Percentiles rank a stretch among this genome's conserved stretches.
These are phyloP conservation scores for Triticum dicoccoides DNA, from an alignment of 176 grass and related monocot species.

Conservation along the genomic window DNA sequence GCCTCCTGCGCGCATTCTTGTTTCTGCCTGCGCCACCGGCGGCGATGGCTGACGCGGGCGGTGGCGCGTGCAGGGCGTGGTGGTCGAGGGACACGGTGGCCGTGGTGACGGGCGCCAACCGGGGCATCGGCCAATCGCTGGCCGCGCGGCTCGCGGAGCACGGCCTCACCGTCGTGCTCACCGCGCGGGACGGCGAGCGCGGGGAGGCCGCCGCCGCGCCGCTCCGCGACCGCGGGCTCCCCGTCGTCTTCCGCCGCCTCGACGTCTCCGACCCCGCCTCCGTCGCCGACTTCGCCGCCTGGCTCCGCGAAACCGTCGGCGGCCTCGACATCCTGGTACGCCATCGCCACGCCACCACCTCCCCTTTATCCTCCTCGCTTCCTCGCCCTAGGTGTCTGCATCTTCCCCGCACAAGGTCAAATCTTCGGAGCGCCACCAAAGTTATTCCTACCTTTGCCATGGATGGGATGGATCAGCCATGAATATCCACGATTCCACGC, in stretches of 20 bases:
- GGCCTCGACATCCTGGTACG: conserved; percentile 85
- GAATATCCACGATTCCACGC: not conserved
- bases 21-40: not conserved
- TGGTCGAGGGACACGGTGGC: conserved; percentile 87
- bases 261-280: conserved; percentile 70
- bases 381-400: not conserved
- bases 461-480: not conserved
- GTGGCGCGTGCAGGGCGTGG: conserved; percentile 35
- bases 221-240: conserved; percentile 44
- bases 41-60: not conserved
- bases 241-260: conserved; percentile 52
- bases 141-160: conserved; percentile 66
- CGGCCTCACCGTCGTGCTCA: conserved; percentile 90
- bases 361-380: not conserved
- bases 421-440: not conserved
- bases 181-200: conserved; percentile 60
- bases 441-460: not conserved
- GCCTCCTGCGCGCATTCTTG: not conserved
- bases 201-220: conserved; percentile 69
- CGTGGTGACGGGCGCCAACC: conserved; percentile 92
- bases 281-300: conserved; percentile 57
- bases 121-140: conserved; percentile 80
- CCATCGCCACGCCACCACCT: too few species aligned
- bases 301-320: conserved; percentile 52
- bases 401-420: not conserved